phyloP scores from a whole-genome alignment of 768 basidiomycete species.

The Leucosporidium creatinivorum region DNA sequence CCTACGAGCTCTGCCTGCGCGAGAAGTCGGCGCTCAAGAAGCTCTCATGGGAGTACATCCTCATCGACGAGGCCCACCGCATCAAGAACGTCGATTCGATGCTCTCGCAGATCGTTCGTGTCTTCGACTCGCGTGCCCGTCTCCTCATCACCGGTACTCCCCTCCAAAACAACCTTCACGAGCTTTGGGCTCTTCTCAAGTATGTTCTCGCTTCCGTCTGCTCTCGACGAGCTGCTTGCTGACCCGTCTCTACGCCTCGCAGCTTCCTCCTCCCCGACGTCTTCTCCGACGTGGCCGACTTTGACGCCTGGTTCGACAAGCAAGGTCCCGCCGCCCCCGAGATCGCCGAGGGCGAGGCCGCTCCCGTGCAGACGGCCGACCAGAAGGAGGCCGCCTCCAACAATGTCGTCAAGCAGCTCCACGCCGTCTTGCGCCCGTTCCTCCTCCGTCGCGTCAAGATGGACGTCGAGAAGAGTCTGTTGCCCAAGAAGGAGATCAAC shows the following conservation, averaged over 20 bases:
- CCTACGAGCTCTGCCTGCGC: constrained; percentile 93
- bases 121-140: constrained; percentile 79
- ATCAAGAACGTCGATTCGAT: constrained; percentile 99
- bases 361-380: constrained; percentile 43
- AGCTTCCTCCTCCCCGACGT: constrained; percentile 98
- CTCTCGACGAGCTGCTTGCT: background rate
- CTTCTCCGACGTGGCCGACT: constrained; percentile 79
- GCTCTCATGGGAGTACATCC: constrained; percentile 94
- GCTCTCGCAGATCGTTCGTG: constrained; percentile 84
- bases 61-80: constrained; percentile 96
- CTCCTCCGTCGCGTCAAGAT: constrained; percentile 86
- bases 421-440: constrained; percentile 94
- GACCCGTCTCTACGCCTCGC: constrained; percentile 40
- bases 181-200: constrained; percentile 56
- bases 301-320: constrained; percentile 90
- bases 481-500: constrained; percentile 98
- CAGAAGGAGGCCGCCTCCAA: constrained; percentile 61
- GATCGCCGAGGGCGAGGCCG: constrained; percentile 1
- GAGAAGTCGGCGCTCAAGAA: constrained; percentile 89
- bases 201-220: background rate
- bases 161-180: constrained; percentile 86
- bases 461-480: constrained; percentile 89
- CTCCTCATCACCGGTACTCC: constrained; percentile 95
- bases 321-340: constrained; percentile 18
- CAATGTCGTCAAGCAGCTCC: constrained; percentile 89